phyloP scores from a whole-genome alignment of 805 yeast genomes.

The Monosporozyma siamensis region DNA sequence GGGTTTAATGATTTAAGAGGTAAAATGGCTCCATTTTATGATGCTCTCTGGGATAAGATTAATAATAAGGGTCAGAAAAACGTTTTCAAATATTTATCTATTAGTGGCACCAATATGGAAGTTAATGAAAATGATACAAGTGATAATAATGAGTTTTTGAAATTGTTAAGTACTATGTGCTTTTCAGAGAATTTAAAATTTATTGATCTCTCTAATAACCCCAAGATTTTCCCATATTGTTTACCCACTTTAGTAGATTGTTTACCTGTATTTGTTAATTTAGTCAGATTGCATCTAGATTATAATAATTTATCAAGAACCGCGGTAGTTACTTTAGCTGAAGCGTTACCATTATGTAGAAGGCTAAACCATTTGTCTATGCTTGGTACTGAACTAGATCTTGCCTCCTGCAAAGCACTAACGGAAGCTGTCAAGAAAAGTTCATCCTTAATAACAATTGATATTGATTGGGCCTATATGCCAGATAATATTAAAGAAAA shows the following conservation, averaged over 20 bases:
- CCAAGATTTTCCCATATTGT: conserved; percentile 54
- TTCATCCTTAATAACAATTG: conserved; percentile 53
- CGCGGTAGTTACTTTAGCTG: conserved; percentile 55
- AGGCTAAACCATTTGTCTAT: conserved; percentile 58
- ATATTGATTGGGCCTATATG: conserved; percentile 50
- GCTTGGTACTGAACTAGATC: conserved; percentile 54
- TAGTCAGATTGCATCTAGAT: conserved; percentile 64
- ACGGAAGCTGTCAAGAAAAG: conserved; percentile 59
- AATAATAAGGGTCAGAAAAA: conserved; percentile 18
- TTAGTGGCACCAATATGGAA: conserved; percentile 55
- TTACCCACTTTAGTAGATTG: conserved; percentile 44
- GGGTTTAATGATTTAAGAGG: conserved; percentile 66
- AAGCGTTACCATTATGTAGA: conserved; percentile 60
- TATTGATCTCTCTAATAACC: conserved; percentile 72
- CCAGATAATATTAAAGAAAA: conserved; percentile 52
- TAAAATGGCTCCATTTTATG: conserved; percentile 24
- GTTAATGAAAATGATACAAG: conserved; percentile 37
- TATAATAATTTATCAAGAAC: conserved; percentile 49
- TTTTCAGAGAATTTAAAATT: conserved; percentile 52
- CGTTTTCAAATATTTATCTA: conserved; percentile 42
- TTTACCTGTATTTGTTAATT: conserved; percentile 58
- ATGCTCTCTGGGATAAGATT: conserved; percentile 19
- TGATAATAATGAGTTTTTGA: conserved; percentile 25
- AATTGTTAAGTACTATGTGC: conserved; percentile 40
- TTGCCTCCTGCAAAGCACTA: conserved; percentile 53